phyloP scores from a whole-genome alignment of 2,329 filamentous ascomycete species.

The Penicillium sp. region DNA sequence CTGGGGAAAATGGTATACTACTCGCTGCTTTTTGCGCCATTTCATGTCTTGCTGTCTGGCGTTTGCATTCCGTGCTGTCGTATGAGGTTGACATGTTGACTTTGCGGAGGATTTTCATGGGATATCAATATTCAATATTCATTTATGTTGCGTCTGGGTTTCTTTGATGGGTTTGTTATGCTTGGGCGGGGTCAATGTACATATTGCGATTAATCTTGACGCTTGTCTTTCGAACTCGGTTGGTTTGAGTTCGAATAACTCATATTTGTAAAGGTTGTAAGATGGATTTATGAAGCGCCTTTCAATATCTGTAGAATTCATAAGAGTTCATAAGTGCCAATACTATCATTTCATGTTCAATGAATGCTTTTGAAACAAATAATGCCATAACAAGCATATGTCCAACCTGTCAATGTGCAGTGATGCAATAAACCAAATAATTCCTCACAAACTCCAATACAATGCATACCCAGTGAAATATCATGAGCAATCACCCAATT shows the following conservation, averaged over 20 bases:
- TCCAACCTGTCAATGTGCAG: neutral
- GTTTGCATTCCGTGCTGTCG: neutral
- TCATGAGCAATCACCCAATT: too few species aligned
- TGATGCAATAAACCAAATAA: neutral
- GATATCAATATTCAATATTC: neutral
- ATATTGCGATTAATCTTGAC: slow-evolving; percentile 4
- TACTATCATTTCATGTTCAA: neutral
- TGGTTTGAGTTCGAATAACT: neutral
- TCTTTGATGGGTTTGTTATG: neutral
- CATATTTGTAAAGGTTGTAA: neutral
- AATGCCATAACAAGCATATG: neutral
- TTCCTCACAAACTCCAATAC: neutral
- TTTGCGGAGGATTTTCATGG: neutral
- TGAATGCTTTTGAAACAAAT: neutral
- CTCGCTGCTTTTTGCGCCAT: neutral
- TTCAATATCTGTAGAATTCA: too few species aligned
- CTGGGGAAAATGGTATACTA: neutral
- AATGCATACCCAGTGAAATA: neutral
- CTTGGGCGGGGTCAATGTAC: slow-evolving; percentile 3
- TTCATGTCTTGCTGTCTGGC: neutral
- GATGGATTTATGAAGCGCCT: too few species aligned
- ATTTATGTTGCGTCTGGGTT: neutral
- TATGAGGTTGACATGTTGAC: neutral
- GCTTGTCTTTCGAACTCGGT: neutral
- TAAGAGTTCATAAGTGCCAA: too few species aligned